These are phyloP conservation scores for Ophiostoma sp. DNA, from an alignment of 2,329 filamentous ascomycete species.

Conservation along the genomic window DNA sequence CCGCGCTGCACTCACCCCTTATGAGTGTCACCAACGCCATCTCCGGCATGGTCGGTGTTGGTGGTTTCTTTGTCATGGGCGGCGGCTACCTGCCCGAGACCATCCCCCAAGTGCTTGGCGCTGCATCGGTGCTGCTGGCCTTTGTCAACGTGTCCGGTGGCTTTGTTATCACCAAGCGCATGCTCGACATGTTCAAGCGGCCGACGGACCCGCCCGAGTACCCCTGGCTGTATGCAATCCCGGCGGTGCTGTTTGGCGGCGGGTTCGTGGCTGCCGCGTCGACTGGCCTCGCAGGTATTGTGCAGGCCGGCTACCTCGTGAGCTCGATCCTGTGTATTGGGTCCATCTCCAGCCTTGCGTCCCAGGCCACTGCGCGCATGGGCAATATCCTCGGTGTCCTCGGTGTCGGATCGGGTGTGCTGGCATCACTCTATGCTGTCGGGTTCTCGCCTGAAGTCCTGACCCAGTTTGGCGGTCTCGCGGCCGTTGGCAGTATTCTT, in stretches of 20 bases:
- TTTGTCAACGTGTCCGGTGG: constrained; percentile 87
- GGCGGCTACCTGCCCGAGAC: constrained; percentile 73
- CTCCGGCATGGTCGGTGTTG: constrained; percentile 82
- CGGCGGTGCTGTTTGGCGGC: constrained; percentile 69
- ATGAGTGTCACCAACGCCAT: constrained; percentile 95
- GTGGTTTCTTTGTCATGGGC: constrained; percentile 82
- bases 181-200: constrained; percentile 88
- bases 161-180: constrained; percentile 86
- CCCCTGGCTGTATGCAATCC: constrained; percentile 78
- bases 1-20: constrained; percentile 77
- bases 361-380: constrained; percentile 74
- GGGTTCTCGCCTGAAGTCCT: constrained; percentile 75
- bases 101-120: constrained; percentile 71
- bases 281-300: constrained; percentile 75
- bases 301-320: constrained; percentile 81
- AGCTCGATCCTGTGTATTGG: constrained; percentile 81
- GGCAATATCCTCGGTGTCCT: constrained; percentile 84
- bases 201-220: constrained; percentile 85
- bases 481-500: constrained; percentile 60
- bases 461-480: constrained; percentile 72
- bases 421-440: constrained; percentile 74
- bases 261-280: constrained; percentile 74
- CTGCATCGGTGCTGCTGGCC: constrained; percentile 72
- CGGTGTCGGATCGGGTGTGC: constrained; percentile 74
- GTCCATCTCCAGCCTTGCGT: constrained; percentile 74